Percentiles rank a stretch among this genome's conserved stretches.
Conservation (phyloP, 495 filamentous ascomycete genomes). For the Chaetomium fimeti region DNA sequence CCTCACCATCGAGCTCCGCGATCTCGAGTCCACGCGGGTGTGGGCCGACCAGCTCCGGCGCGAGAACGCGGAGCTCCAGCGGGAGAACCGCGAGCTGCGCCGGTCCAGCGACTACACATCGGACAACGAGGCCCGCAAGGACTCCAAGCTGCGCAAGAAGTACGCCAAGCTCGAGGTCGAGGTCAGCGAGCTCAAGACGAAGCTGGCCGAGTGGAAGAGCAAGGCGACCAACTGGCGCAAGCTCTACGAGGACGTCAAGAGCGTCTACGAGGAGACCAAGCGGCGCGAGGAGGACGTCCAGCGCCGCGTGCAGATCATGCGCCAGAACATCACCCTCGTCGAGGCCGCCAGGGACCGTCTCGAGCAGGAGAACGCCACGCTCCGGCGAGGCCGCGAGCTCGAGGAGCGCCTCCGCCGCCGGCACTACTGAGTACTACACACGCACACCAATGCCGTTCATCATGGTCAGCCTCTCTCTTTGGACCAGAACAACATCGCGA, state of each 20-base stretch:
- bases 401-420: slow-evolving; percentile 17
- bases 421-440: neutral
- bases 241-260: slow-evolving; percentile 26
- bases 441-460: neutral
- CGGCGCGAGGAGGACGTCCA: slow-evolving; percentile 20
- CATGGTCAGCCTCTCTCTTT: neutral
- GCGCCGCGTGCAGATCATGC: slow-evolving; percentile 12
- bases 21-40: slow-evolving; percentile 1
- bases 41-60: slow-evolving; percentile 9
- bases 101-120: slow-evolving; percentile 24
- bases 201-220: slow-evolving; percentile 12
- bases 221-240: slow-evolving; percentile 20
- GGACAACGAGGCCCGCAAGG: slow-evolving; percentile 25
- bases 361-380: slow-evolving; percentile 23
- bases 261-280: slow-evolving; percentile 14
- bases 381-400: slow-evolving; percentile 13
- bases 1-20: slow-evolving; percentile 29
- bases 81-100: slow-evolving; percentile 32
- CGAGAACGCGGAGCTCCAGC: slow-evolving; percentile 21
- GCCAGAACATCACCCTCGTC: slow-evolving; percentile 14
- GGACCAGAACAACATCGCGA: neutral
- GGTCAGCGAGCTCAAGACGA: slow-evolving; percentile 17
- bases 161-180: slow-evolving; percentile 26
- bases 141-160: slow-evolving; percentile 25
- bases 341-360: slow-evolving; percentile 3